Percentiles rank a stretch among this genome's conserved stretches.
Evolutionary conservation across 352 stramenopile species (phyloP).

Genomic region (Pythium guiyangense): DNA sequence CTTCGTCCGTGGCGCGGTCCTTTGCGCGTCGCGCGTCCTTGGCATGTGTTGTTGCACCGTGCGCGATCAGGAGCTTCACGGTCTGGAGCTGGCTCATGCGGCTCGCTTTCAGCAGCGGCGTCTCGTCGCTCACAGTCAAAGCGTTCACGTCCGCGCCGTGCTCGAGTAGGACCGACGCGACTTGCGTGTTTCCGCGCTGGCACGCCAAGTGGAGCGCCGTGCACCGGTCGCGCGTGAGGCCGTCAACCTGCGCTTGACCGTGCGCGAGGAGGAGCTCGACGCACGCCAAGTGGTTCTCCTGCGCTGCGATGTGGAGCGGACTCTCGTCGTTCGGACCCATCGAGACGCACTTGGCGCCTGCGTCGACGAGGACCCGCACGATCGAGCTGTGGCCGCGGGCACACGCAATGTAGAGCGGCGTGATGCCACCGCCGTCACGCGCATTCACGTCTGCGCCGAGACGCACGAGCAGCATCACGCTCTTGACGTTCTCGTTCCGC

Average conservation of each 20-base stretch:
- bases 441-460: slow-evolving; percentile 62
- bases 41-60: slow-evolving; percentile 33
- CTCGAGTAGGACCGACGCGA: slow-evolving; percentile 60
- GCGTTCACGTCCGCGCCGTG: slow-evolving; percentile 68
- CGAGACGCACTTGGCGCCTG: slow-evolving; percentile 40
- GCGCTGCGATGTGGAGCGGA: slow-evolving; percentile 71
- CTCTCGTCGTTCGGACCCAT: slow-evolving; percentile 74
- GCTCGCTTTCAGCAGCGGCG: slow-evolving; percentile 71
- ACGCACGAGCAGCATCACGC: slow-evolving; percentile 50
- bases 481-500: slow-evolving; percentile 48
- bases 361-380: slow-evolving; percentile 52
- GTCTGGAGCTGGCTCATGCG: slow-evolving; percentile 80
- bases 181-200: slow-evolving; percentile 70
- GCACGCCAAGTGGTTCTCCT: slow-evolving; percentile 77
- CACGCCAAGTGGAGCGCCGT: slow-evolving; percentile 75
- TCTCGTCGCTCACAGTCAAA: slow-evolving; percentile 56
- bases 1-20: slow-evolving; percentile 15
- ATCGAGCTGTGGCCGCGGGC: slow-evolving; percentile 58
- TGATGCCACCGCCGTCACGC: slow-evolving; percentile 56
- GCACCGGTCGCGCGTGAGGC: slow-evolving; percentile 48
- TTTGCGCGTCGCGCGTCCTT: slow-evolving; percentile 23
- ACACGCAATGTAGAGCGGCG: slow-evolving; percentile 70
- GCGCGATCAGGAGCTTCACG: slow-evolving; percentile 62
- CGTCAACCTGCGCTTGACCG: slow-evolving; percentile 49
- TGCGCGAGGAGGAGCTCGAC: slow-evolving; percentile 55